phyloP scores from a whole-genome alignment of 768 basidiomycete species.

The Boletus coccyginus region DNA sequence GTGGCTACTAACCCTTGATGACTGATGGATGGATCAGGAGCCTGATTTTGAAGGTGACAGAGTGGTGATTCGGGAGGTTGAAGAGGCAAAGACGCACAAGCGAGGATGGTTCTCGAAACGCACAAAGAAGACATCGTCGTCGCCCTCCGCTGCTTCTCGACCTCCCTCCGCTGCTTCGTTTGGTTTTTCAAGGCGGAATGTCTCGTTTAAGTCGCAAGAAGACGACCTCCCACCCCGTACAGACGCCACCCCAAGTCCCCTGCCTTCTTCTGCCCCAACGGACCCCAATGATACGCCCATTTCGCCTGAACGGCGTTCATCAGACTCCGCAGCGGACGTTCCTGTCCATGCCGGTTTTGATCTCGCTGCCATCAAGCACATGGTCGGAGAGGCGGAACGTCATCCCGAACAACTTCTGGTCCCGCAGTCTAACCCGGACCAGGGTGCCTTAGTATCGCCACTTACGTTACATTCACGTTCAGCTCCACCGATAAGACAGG shows the following conservation, averaged over 20 bases:
- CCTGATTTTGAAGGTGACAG: conserved; percentile 74
- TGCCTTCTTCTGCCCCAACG: conserved; percentile 9
- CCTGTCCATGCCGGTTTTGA: conserved; percentile 85
- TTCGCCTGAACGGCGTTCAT: conserved; percentile 25
- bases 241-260: conserved; percentile 27
- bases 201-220: conserved; percentile 38
- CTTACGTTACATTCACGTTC: conserved; percentile 43
- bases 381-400: conserved; percentile 57
- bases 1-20: neutral
- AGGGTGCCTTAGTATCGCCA: conserved; percentile 33
- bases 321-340: conserved; percentile 36
- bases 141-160: conserved; percentile 40
- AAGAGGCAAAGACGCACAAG: conserved; percentile 54
- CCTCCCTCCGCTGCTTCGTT: conserved; percentile 47
- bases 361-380: conserved; percentile 73
- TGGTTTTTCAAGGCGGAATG: conserved; percentile 31
- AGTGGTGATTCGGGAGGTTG: conserved; percentile 60
- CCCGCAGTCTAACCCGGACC: conserved; percentile 28
- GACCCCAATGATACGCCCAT: conserved; percentile 9
- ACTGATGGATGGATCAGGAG: conserved; percentile 43
- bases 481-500: conserved; percentile 23
- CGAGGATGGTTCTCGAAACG: conserved; percentile 68
- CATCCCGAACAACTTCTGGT: conserved; percentile 39
- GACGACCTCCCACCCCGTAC: conserved; percentile 72
- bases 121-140: conserved; percentile 37